A percentile compares a stretch with the other conserved stretches of the same genome.
Evolutionary conservation across 768 basidiomycete species (phyloP).

Genomic region (Daedalea quercina): DNA sequence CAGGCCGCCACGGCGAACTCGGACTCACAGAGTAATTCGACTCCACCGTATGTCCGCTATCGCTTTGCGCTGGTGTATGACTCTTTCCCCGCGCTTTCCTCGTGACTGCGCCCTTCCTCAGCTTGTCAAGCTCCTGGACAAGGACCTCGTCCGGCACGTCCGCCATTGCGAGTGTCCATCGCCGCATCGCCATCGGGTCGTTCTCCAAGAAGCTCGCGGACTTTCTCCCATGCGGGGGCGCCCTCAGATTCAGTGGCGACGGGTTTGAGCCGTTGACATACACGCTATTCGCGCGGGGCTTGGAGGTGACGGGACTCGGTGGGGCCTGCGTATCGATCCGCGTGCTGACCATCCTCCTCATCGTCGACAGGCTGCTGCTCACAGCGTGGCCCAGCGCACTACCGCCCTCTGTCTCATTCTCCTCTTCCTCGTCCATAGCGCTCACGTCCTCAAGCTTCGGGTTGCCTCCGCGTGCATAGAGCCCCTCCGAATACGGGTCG

Average conservation of each 20-base stretch:
- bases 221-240: neutral
- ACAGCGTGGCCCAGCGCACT: conserved; percentile 1
- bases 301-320: neutral
- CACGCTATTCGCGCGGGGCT: neutral
- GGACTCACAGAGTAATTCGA: conserved; percentile 7
- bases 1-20: neutral
- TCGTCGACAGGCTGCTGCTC: neutral
- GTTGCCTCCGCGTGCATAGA: conserved; percentile 2
- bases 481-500: conserved; percentile 1
- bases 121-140: conserved; percentile 23
- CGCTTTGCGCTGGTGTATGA: conserved; percentile 3
- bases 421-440: neutral
- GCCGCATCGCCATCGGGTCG: conserved; percentile 17
- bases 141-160: conserved; percentile 26
- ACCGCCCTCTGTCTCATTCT: neutral
- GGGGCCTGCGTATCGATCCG: neutral
- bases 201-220: conserved; percentile 6
- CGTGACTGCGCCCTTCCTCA: conserved; percentile 19
- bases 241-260: neutral
- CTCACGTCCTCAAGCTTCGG: neutral
- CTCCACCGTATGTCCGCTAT: conserved; percentile 13
- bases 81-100: conserved; percentile 4
- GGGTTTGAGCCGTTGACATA: neutral
- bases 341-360: conserved; percentile 1
- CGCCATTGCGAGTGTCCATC: conserved; percentile 27